Evolutionary conservation across 768 basidiomycete species (phyloP).

Genomic region (Tulasnella sp.): DNA sequence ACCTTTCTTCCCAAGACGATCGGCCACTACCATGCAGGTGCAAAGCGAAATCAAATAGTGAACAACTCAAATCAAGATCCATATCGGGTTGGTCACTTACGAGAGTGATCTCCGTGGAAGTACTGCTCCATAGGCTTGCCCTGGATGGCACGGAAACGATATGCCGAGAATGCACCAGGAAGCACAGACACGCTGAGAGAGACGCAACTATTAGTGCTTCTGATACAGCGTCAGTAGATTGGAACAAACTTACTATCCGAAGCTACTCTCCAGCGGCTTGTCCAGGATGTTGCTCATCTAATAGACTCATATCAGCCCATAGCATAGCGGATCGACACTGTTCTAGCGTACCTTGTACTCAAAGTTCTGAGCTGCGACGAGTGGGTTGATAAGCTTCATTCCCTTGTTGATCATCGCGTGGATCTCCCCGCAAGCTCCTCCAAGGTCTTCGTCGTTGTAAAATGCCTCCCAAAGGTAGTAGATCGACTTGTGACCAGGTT

Average conservation of each 20-base stretch:
- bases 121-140: conserved; percentile 57
- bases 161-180: conserved; percentile 94
- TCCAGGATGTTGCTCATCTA: conserved; percentile 97
- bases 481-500: conserved; percentile 91
- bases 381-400: conserved; percentile 79
- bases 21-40: conserved; percentile 46
- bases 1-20: conserved; percentile 84
- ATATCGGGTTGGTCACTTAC: conserved; percentile 20
- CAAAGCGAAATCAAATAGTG: neutral
- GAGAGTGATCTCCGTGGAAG: conserved; percentile 41
- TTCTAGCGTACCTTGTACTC: conserved; percentile 55
- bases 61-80: neutral
- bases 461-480: conserved; percentile 93
- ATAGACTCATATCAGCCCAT: too few relatives aligned
- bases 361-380: conserved; percentile 87
- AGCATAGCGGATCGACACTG: too few relatives aligned
- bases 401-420: conserved; percentile 95
- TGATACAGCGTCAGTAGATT: neutral
- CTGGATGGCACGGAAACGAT: conserved; percentile 84
- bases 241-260: conserved; percentile 50
- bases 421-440: conserved; percentile 89
- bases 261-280: conserved; percentile 89
- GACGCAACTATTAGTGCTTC: too few relatives aligned
- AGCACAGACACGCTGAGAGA: conserved; percentile 59
- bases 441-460: conserved; percentile 65